Evolutionary conservation across 257 asterid genomes (phyloP), one percentile per base, ranked within the genome.

Genomic region (Mitragyna speciosa): DNA sequence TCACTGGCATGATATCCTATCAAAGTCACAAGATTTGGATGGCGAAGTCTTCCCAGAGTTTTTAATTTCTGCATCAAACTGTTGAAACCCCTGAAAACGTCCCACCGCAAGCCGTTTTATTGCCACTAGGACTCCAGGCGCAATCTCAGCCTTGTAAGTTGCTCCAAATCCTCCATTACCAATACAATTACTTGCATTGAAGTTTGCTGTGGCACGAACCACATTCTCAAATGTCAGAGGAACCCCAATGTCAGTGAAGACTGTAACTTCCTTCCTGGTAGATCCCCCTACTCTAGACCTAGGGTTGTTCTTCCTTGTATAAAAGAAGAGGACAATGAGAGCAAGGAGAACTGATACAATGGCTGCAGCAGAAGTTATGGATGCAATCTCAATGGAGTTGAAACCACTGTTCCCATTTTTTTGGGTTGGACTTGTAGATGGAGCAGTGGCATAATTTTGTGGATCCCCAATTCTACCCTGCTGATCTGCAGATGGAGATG

Each of bases 111-210:
- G 92, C 20, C 94, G 94, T 74, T 95, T 95, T 39, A 93, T 87
- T 26, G 98, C 99, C 22, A 93, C 93, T 0, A 95, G 85, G 72
- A 88, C 86, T 39, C 98, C 98, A 0, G 98, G 95, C 1, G 99
- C 90, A 22, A 95, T 86, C 85, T 93, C 97, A 19, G 98, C 99
- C 82, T 95, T 95, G 93, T 89, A 93, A 16, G 99, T 95, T 26
- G 99, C 93, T 56, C 98, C 99, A 61, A 95, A 95, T 30, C 98
- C 99, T 41, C 97, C 98, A n/a, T 88, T 93, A 51, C 98, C 98
- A 0, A 95, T 95, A 86, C 98, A 93, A 84, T 95, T 95, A 79
- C 91, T 92, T 0, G 98, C 98, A 22, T 90, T 93, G 81, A 95
- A 95, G 76, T 91, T 85, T 47, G 90, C 94, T 0, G 98, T 92